phyloP scores from a whole-genome alignment of 169 alveolate genomes.

The Toxoplasma gondii region DNA sequence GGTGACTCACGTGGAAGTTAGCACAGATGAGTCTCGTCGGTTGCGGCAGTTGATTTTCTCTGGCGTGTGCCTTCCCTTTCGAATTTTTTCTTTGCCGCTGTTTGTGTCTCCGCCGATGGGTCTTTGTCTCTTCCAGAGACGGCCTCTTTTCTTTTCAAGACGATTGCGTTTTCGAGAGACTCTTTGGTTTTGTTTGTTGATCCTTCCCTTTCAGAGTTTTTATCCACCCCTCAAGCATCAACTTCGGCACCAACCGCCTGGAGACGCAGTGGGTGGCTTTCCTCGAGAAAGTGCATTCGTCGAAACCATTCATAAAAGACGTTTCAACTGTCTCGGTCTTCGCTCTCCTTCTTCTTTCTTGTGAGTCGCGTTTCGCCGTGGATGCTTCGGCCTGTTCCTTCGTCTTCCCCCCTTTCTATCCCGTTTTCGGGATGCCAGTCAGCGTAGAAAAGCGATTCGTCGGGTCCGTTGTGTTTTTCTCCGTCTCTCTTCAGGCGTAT shows the following conservation, averaged over 20 bases:
- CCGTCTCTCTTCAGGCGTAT: no score
- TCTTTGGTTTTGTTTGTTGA: no score
- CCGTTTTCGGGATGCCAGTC: background rate
- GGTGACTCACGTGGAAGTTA: no score
- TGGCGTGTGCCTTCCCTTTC: no score
- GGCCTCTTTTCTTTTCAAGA: background rate
- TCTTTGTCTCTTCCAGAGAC: background rate
- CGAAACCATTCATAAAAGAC: constrained; percentile 48
- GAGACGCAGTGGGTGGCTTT: constrained; percentile 69
- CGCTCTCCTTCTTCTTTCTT: constrained; percentile 59
- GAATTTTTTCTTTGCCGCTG: no score
- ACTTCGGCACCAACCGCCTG: constrained; percentile 42
- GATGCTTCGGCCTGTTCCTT: background rate
- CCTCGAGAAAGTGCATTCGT: constrained; percentile 44
- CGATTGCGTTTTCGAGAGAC: background rate
- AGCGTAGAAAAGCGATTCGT: background rate
- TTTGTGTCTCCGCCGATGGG: no score
- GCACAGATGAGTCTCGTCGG: no score
- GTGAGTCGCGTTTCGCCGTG: background rate
- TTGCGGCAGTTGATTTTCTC: no score
- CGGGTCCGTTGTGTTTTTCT: background rate
- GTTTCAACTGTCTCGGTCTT: constrained; percentile 64
- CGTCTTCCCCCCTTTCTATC: background rate
- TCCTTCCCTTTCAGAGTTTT: constrained; percentile 43
- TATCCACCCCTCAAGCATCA: constrained; percentile 58